Evolutionary conservation across 495 filamentous ascomycete genomes (phyloP).

Genomic region (Talaromyces liani): DNA sequence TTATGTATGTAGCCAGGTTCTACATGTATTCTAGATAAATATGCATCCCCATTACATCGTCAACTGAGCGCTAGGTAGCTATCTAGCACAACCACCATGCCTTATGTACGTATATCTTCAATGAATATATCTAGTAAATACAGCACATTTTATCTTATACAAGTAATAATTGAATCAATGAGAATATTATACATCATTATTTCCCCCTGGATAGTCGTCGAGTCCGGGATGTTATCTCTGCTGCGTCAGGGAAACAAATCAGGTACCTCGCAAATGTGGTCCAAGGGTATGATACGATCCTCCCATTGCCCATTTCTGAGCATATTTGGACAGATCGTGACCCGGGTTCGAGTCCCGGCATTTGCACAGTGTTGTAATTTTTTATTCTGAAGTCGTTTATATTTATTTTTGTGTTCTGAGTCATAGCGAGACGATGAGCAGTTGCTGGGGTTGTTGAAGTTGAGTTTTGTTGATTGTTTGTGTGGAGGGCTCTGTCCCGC

Average conservation of each 20-base stretch:
- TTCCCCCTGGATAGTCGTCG: not conserved
- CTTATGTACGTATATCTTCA: no score
- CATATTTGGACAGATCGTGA: not conserved
- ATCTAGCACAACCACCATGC: no score
- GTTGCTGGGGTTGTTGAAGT: not conserved
- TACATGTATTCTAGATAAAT: not conserved
- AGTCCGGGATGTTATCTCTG: not conserved
- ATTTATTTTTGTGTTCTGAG: not conserved
- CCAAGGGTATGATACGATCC: not conserved
- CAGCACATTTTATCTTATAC: no score
- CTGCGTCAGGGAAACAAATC: not conserved
- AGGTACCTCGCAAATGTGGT: not conserved
- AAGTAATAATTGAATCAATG: no score
- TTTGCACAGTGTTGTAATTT: slow-evolving; percentile 6
- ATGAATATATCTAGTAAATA: no score
- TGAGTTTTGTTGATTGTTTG: not conserved
- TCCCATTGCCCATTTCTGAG: not conserved
- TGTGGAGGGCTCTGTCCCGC: not conserved
- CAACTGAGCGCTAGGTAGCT: not conserved
- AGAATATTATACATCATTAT: no score
- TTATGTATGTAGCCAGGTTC: no score
- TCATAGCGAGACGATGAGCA: not conserved
- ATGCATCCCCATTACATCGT: not conserved
- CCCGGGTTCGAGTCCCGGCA: slow-evolving; percentile 24
- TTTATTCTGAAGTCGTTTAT: not conserved